Percentiles rank a stretch among this genome's conserved stretches.
These are phyloP conservation scores for Prinsepia uniflora DNA, from an alignment of 306 rosid genomes.

Conservation along the genomic window DNA sequence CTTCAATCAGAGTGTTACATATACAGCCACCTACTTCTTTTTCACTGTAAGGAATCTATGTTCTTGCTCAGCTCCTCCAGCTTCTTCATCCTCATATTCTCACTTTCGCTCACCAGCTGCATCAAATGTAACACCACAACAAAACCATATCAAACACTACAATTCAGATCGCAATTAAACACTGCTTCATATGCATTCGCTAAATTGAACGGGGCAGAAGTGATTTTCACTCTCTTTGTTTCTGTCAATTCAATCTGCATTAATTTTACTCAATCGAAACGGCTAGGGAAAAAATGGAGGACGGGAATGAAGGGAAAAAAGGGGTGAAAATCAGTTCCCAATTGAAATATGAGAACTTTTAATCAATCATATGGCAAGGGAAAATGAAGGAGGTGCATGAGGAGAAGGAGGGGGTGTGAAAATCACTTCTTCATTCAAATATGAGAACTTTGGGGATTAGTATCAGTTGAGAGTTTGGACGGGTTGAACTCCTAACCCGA, in stretches of 20 bases:
- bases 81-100: constrained; percentile 93
- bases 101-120: constrained; percentile 65
- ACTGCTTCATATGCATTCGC: not conserved
- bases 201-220: too few relatives aligned
- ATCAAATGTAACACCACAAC: constrained; percentile 7
- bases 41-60: constrained; percentile 58
- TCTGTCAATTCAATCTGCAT: too few relatives aligned
- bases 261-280: too few relatives aligned
- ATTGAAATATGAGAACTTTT: too few relatives aligned
- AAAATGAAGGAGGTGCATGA: too few relatives aligned
- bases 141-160: not conserved
- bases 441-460: not conserved
- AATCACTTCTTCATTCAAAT: not conserved
- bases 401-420: too few relatives aligned
- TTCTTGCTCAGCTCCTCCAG: constrained; percentile 95
- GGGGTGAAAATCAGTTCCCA: too few relatives aligned
- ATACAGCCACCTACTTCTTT: constrained; percentile 13
- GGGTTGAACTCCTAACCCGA: not conserved
- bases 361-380: too few relatives aligned
- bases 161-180: not conserved
- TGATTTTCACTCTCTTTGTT: too few relatives aligned
- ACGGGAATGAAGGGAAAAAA: too few relatives aligned
- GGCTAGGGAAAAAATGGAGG: too few relatives aligned
- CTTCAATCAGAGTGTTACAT: constrained; percentile 27
- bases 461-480: not conserved